phyloP scores from a whole-genome alignment of 495 filamentous ascomycete genomes.

The Penicillium verhagenii region DNA sequence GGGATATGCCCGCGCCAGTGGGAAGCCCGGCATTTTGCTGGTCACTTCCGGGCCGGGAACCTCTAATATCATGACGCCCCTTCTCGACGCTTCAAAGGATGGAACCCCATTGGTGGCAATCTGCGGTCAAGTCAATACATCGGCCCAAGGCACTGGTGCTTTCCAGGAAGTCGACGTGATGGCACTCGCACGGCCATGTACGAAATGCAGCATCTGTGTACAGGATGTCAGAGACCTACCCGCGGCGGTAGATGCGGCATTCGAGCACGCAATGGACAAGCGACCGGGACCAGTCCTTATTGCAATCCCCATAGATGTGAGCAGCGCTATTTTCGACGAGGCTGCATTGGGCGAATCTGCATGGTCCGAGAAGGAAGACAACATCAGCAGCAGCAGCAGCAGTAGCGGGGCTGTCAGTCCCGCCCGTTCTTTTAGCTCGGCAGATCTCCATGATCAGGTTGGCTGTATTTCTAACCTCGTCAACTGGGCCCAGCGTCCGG shows the following conservation, averaged over 20 bases:
- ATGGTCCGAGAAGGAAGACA: too few species aligned
- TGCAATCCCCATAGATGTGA: conserved; percentile 61
- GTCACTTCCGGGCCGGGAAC: conserved; percentile 66
- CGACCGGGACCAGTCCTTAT: conserved; percentile 62
- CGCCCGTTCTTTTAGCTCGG: neutral
- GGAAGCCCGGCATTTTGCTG: conserved; percentile 59
- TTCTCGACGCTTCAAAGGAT: conserved; percentile 62
- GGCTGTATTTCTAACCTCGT: conserved; percentile 44
- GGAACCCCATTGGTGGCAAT: conserved; percentile 64
- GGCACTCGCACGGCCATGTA: conserved; percentile 60
- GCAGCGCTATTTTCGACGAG: conserved; percentile 41
- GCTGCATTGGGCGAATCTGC: neutral
- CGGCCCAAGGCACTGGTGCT: conserved; percentile 56
- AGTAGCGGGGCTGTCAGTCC: too few species aligned
- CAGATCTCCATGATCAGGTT: neutral
- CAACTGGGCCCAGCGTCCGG: conserved; percentile 58
- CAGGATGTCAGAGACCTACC: conserved; percentile 60
- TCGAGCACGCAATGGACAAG: conserved; percentile 59
- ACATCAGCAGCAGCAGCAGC: too few species aligned
- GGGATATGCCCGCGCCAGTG: conserved; percentile 59
- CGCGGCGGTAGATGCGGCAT: conserved; percentile 59
- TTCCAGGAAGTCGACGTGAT: conserved; percentile 67
- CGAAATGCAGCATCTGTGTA: conserved; percentile 66
- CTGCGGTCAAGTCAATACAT: conserved; percentile 58
- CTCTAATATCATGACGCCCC: conserved; percentile 61